A percentile compares a stretch with the other conserved stretches of the same genome.
Conservation (phyloP, 345 rosid species). For the Melastoma malabathricum region DNA sequence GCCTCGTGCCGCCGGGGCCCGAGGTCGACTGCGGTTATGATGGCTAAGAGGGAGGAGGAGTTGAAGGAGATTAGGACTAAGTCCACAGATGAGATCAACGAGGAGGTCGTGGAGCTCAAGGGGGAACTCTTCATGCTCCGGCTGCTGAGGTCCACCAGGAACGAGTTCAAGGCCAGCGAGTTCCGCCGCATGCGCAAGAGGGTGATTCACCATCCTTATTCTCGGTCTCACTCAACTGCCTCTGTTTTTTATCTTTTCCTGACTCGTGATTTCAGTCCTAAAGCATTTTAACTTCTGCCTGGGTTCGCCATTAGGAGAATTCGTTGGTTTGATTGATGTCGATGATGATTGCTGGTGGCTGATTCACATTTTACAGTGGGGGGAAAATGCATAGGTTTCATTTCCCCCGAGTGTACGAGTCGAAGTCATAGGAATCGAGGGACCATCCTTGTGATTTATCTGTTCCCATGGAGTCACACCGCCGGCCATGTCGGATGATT, state of each 20-base stretch:
- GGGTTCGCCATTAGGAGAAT: too few species aligned
- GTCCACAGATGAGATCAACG: conserved; percentile 64
- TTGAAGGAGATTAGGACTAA: conserved; percentile 59
- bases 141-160: conserved; percentile 64
- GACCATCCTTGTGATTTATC: too few species aligned
- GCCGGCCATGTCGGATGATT: too few species aligned
- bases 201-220: conserved; percentile 17
- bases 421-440: too few species aligned
- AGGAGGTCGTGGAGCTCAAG: conserved; percentile 73
- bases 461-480: too few species aligned
- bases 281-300: too few species aligned
- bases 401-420: too few species aligned
- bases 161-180: conserved; percentile 89
- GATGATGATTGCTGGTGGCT: too few species aligned
- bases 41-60: conserved; percentile 79
- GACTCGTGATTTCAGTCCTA: neutral
- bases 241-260: neutral
- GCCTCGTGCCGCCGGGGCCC: conserved; percentile 12
- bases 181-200: conserved; percentile 77
- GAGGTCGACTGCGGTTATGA: conserved; percentile 32
- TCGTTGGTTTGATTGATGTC: too few species aligned
- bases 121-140: conserved; percentile 96
- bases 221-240: conserved; percentile 1
- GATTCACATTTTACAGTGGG: too few species aligned
- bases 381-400: too few species aligned